Evolutionary conservation across 805 yeast genomes (phyloP), one percentile per base, ranked within the genome.

Genomic region (Ogataea corticis): DNA sequence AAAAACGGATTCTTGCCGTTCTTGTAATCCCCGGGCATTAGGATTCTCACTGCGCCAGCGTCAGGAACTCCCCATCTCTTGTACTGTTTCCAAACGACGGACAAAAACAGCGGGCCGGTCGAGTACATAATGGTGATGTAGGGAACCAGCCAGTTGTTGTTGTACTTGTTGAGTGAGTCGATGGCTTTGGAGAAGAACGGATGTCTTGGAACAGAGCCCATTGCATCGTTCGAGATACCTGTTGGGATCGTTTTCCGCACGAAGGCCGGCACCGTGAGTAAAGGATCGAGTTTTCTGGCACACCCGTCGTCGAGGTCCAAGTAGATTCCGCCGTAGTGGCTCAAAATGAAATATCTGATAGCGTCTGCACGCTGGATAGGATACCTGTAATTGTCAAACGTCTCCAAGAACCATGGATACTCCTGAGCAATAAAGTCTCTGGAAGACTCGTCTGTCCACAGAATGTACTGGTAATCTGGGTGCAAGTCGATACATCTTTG

Each of bases 251-350:
- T 90, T 61, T 87, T 87, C 52, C 97, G 75, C 12, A 87, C 89
- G 70, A 87, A 87, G 2, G 96, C 95, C 1, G 96, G 91, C 4
- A 82, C 86, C 2, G 84, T 76, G 47, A 90, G 75, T 46, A 91
- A 68, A 1, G 96, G 95, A 62, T 90, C 97, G 52, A 91, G 70
- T 49, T 77, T 75, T 49, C 90, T 73, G 53, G 78, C 78, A 66
- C 96, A 89, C 7, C 94, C 96, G 63, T 87, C 96, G 62, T 90
- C 97, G 54, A 91, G 70, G 66, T 90, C 97, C 52, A 90, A 81
- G 66, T 91, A 91, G 38, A 91, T 74, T 34, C 97, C 97, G 49
- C 97, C 97, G 59, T 76, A 90, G 61, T 87, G 90, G 44, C 74
- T 76, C 50, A 91, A 69, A 6, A 87, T 85, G 67, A 91, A 91